Base-by-base conservation (phyloP, 176 grass and related monocot genomes). In the Hsuehochloa calcarea region DNA sequence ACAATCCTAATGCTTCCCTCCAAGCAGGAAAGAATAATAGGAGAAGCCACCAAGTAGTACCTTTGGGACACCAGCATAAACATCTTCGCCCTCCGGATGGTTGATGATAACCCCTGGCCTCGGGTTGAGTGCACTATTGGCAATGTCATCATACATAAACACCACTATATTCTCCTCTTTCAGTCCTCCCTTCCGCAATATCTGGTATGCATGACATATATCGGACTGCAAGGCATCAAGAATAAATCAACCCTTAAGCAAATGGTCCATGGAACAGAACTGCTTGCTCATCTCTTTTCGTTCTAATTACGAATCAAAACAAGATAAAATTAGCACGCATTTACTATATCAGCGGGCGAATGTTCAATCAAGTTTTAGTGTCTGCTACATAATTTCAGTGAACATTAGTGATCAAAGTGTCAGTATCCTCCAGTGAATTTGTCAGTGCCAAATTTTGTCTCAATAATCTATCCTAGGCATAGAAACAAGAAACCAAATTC, bases 61-160 rank as follows among this genome's bases (percentile, higher is more conserved):
- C 96, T 96, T 96, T 59, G 96, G 93, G 82, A 94, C 93, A 20
- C 93, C 93, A 23, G 77, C 61, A 76, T 99, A 99, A 49, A 96
- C 96, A 80, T 96, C 73, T 83, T 89, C n/a, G 1, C 93, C 96
- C 52, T 91, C 80, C 49, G 93, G 96, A 65, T 96, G 85, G 85
- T 99, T 99, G 50, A 96, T 96, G 78, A 96, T 89, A 39, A 91
- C 60, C 6, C 93, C 93, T 9, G 78, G 91, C 69, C 93, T 86
- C 2, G 90, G 96, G 68, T 99, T 99, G 72, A 89, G 75, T 39
- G 46, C 20, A 70, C 82, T 94, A 65, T 85, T 1, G 22, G 93
- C 93, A 64, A 96, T 96, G 29, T 99, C 96, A 70, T 96, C 93
- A 5, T 89, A 90, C 93, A 99, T 99, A 67, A 96, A 96, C 52